A percentile compares a stretch with the other conserved stretches of the same genome.
phyloP scores from a whole-genome alignment of 225 moss, liverwort and hornwort species.

The Antitrichia curtipendula region DNA sequence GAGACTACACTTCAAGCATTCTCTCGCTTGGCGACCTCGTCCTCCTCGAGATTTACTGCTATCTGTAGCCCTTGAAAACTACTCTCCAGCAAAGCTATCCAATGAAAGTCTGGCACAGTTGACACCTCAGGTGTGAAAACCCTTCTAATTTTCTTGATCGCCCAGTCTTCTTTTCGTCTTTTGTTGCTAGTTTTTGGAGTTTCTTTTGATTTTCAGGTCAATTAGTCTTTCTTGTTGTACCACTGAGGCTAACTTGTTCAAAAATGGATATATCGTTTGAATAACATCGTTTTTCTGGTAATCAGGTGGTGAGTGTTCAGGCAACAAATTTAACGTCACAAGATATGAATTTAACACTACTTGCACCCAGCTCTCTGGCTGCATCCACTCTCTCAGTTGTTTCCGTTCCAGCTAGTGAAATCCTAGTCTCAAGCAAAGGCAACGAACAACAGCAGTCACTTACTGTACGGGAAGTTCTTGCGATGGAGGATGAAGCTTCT shows the following conservation, averaged over 20 bases:
- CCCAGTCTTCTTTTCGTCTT: neutral
- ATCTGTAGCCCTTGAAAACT: slow-evolving; percentile 77
- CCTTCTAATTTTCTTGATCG: neutral
- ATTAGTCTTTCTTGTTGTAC: neutral
- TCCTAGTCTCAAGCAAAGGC: slow-evolving; percentile 25
- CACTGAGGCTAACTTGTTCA: neutral
- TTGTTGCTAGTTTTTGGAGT: neutral
- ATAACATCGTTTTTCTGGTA: neutral
- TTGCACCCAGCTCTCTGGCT: slow-evolving; percentile 89
- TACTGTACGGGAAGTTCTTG: slow-evolving; percentile 42
- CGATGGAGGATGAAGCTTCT: slow-evolving; percentile 30
- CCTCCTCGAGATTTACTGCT: slow-evolving; percentile 77
- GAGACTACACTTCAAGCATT: slow-evolving; percentile 78
- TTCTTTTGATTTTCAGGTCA: neutral
- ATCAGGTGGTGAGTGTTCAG: slow-evolving; percentile 91
- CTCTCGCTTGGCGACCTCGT: slow-evolving; percentile 84
- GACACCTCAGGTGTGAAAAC: slow-evolving; percentile 54
- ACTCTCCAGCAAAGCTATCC: slow-evolving; percentile 28
- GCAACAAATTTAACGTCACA: slow-evolving; percentile 90
- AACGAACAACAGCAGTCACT: slow-evolving; percentile 39
- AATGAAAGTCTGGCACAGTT: slow-evolving; percentile 62
- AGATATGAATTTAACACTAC: slow-evolving; percentile 80
- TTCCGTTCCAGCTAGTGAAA: slow-evolving; percentile 54
- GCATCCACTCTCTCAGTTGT: slow-evolving; percentile 58
- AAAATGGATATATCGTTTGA: neutral